Evolutionary conservation across 176 grass and related monocot species (phyloP).

Genomic region (Saccharum spontaneum): DNA sequence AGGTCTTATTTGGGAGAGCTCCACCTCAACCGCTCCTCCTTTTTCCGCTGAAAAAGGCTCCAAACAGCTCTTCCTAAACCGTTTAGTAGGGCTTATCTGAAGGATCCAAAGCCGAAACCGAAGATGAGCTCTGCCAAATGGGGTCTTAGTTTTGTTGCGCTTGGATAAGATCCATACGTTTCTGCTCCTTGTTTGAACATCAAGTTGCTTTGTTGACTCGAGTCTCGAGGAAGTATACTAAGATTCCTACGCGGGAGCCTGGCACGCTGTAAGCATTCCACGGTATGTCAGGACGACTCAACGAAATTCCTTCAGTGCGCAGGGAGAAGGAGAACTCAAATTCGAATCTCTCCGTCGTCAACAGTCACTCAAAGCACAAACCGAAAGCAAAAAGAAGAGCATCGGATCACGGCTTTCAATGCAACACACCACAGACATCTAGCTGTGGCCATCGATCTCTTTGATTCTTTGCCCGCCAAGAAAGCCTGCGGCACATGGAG

Average conservation of each 20-base stretch:
- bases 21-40: no score
- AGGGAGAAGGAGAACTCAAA: conserved; percentile 35
- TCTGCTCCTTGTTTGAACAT: background rate
- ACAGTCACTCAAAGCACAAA: conserved; percentile 21
- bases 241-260: background rate
- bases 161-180: no score
- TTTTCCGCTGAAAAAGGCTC: no score
- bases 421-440: conserved; percentile 1
- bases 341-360: conserved; percentile 19
- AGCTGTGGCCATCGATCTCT: background rate
- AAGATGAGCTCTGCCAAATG: no score
- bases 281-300: background rate
- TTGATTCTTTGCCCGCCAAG: conserved; percentile 57
- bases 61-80: no score
- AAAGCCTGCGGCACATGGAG: conserved; percentile 13
- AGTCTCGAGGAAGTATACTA: background rate
- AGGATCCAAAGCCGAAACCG: no score
- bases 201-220: background rate
- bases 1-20: no score
- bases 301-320: conserved; percentile 31
- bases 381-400: conserved; percentile 25
- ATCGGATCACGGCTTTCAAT: conserved; percentile 20
- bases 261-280: background rate
- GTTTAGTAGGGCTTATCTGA: no score
- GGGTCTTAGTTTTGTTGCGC: no score